Base-by-base conservation (phyloP, 176 grass and related monocot genomes). In the Lolium perenne region DNA sequence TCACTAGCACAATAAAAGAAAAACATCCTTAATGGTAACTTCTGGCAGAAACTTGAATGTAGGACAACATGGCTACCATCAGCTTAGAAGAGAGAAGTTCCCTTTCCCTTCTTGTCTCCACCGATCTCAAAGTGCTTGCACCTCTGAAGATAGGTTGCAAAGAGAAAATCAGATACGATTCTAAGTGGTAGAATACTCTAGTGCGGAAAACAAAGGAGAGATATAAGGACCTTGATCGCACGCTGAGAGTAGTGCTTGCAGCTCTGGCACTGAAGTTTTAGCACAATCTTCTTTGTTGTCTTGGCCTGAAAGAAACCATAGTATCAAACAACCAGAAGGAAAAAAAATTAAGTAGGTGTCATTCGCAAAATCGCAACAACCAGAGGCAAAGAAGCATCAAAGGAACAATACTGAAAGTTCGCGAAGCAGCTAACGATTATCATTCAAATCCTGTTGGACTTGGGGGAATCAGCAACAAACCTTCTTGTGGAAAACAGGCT, bases 401-500 rank as follows among this genome's bases (percentile, higher is more conserved):
- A 70, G 35, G 65, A 40, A 0, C 16, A 40, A 8, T 60, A 60
- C 2, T 10, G 8, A 60, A 60, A 9, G 9, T 60, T 60, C 8
- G 10, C 2, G n/a, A 60, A 56, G 57, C 35, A n/a, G 17, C 38
- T 41, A 41, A 17, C 13, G 15, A 0, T 70, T 20, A 41, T 69
- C 3, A 0, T 20, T 38, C 35, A 43, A 70, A 70, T 23, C 4
- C 25, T 35, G 9, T 1, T 2, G 8, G 38, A 4, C 16, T 38
- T 18, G 18, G 3, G 0, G 35, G 81, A 46, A 47, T 38, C 26
- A 72, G 58, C 22, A 43, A 9, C 16, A 77, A 46, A 97, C 92
- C 95, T 97, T 97, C 87, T 97, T 97, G 89, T 97, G 95, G 75
- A 94, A 97, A 88, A 94, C 95, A 22, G 95, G 95, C 87, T 97